These are phyloP conservation scores for Heterobasidion irregulare DNA, from an alignment of 1,284 basidiomycete species.

Conservation along the genomic window DNA sequence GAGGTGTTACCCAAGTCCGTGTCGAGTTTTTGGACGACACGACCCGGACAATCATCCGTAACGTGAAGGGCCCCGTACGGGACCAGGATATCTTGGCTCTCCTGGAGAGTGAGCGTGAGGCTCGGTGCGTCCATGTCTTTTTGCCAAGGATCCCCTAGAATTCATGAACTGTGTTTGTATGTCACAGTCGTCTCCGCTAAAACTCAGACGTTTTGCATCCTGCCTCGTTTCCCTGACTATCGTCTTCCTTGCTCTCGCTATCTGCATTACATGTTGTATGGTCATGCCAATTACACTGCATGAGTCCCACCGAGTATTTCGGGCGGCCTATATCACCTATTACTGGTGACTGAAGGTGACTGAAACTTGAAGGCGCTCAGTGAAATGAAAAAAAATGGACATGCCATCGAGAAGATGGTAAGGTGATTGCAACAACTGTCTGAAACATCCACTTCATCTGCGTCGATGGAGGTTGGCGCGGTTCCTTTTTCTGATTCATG, in stretches of 20 bases:
- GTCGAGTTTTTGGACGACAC: conserved; percentile 99
- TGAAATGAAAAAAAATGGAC: too few species aligned
- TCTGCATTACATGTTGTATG: conserved; percentile 22
- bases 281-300: conserved; percentile 18
- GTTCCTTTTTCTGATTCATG: too few species aligned
- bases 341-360: too few species aligned
- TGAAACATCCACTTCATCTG: too few species aligned
- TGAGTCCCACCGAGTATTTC: neutral
- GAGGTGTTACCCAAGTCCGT: conserved; percentile 99
- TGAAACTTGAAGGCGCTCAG: too few species aligned
- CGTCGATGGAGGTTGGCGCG: too few species aligned
- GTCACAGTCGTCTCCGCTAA: conserved; percentile 34
- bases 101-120: conserved; percentile 99
- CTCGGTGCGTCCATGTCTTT: conserved; percentile 65
- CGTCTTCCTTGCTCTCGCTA: conserved; percentile 10
- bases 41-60: conserved; percentile 94
- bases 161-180: neutral
- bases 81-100: conserved; percentile 97
- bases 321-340: neutral
- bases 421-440: too few species aligned
- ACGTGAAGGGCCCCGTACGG: conserved; percentile 98
- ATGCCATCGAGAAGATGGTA: too few species aligned
- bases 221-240: conserved; percentile 9
- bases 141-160: neutral
- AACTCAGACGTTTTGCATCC: conserved; percentile 3